Evolutionary conservation across 179 eudicot genomes (phyloP), one percentile per base, ranked within the genome.

Genomic region (Silene vulgaris): DNA sequence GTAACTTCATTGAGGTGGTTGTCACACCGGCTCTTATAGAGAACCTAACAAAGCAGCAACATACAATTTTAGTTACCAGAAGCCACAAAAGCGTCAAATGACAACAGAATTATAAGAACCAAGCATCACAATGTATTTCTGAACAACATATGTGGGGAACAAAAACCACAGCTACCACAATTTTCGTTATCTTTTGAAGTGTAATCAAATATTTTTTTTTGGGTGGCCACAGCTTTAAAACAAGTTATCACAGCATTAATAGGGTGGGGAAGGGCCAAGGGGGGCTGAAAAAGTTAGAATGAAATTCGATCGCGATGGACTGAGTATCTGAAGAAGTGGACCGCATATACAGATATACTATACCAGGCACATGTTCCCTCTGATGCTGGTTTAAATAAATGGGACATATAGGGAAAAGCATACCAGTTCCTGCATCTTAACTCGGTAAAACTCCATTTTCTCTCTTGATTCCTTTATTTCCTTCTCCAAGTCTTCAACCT

Each of bases 341-440:
- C 1, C 19, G 1, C 60, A 56, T 12, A 28, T 50, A 43, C 64
- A 72, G 59, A 71, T 35, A 35, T 35, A 35, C 35, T 30, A 30
- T 35, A 35, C 40, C 40, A 35, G 40, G 40, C 40, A 35, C 6
- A 35, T 35, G 40, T 35, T 35, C 40, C 40, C 4, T 35, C 40
- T 35, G 40, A 4, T 35, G 40, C 40, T 35, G 52, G 45, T 45
- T 11, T 16, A n/a, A 28, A 5, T 9, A 16, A 29, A 71, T 29
- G 50, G 26, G 14, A 14, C 20, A 72, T 3, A 37, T 63, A 43
- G 61, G 11, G 30, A 78, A 65, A 60, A 40, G 84, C 98, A 85
- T 81, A 93, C 99, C 79, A 96, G 86, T 85, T 96, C 99, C 80
- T 96, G 99, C 98, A 96, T 93, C 87, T 93, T 96, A 78, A 89